Evolutionary conservation across 2,329 filamentous ascomycete species (phyloP).

Genomic region (Lecanicillium sp.): DNA sequence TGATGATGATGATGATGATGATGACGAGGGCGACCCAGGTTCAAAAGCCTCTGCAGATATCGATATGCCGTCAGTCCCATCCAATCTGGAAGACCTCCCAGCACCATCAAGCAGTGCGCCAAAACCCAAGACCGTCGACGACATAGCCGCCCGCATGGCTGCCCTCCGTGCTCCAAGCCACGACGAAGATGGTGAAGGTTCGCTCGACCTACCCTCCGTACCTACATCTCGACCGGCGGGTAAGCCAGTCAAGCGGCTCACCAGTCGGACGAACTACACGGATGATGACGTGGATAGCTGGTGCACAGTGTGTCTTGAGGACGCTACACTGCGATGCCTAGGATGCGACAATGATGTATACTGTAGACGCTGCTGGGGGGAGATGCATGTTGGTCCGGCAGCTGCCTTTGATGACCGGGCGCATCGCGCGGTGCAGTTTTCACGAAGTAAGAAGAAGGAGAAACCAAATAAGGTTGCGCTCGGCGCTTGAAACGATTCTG

Average conservation of each 20-base stretch:
- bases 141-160: conserved; percentile 44
- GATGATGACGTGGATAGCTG: conserved; percentile 68
- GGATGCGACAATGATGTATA: conserved; percentile 68
- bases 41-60: conserved; percentile 18
- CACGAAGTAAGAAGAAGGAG: conserved; percentile 24
- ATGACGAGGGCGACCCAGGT: conserved; percentile 14
- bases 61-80: conserved; percentile 38
- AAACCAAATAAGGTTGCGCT: conserved; percentile 25
- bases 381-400: conserved; percentile 64
- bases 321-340: conserved; percentile 63
- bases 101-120: conserved; percentile 11
- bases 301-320: conserved; percentile 77
- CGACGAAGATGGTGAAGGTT: conserved; percentile 19
- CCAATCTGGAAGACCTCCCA: conserved; percentile 29
- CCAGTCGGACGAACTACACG: conserved; percentile 37
- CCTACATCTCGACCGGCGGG: conserved; percentile 41
- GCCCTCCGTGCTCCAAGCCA: conserved; percentile 33
- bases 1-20: conserved; percentile 8
- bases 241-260: conserved; percentile 28
- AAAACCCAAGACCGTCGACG: conserved; percentile 23
- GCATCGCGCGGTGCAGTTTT: conserved; percentile 59
- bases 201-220: conserved; percentile 37
- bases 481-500: conserved; percentile 21
- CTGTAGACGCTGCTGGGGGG: conserved; percentile 70
- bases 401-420: conserved; percentile 62